Evolutionary conservation across 441 rosid species (phyloP), one percentile per base, ranked within the genome.

Genomic region (Brassica balearica): DNA sequence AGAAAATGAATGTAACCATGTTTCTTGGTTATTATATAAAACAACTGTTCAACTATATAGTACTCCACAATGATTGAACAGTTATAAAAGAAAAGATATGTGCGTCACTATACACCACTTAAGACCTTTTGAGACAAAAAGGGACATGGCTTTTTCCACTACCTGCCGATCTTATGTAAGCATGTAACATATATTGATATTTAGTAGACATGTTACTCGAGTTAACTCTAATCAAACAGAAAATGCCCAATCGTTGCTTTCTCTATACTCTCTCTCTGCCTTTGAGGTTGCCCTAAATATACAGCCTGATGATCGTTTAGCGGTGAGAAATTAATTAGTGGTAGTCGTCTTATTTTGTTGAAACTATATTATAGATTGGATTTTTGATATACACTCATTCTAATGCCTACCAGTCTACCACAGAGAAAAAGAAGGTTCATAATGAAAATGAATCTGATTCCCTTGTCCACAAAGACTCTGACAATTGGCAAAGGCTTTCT

Each of bases 381-480:
- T 8, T 64, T 34, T 32, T 32, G 68, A 6, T 14, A 32, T 63
- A 63, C 22, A 29, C 6, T 65, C 51, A 22, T 12, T 46, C 20
- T 23, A 41, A 22, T 43, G 20, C 12, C 15, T 46, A 25, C 59
- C 63, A 53, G 20, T 22, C 15, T 46, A 25, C 59, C 63, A 53
- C 25, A 48, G 17, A 65, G 1, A 29, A 27, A 14, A 27, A 15
- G 51, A 14, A 14, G 9, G 69, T 11, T 68, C 41, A 12, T 15
- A 51, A 68, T 59, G 1, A 32, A 55, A 69, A 64, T 74, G 68
- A 70, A 80, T 74, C 71, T 43, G 82, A 80, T 70, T 75, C 82
- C 1, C 1, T 56, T 43, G 48, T 65, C 77, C 80, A 66, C 74
- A 71, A 80, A 75, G 80, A 80, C 73, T 43, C 82, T 74, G 82